Percentiles rank a stretch among this genome's conserved stretches.
phyloP scores from a whole-genome alignment of 106 monocot species.

The Amphibolis antarctica region DNA sequence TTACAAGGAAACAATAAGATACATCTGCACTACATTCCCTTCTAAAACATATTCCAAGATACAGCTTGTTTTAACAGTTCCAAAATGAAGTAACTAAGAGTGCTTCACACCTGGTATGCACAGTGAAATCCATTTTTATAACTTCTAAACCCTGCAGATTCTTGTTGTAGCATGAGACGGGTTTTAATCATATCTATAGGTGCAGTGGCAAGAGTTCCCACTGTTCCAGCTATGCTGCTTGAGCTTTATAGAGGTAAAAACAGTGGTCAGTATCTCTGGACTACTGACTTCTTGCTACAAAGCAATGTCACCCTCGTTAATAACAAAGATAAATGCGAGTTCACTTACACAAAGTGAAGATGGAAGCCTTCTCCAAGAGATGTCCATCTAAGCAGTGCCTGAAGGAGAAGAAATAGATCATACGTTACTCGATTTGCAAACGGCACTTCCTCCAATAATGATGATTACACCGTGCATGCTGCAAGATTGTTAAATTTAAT shows the following conservation, averaged over 20 bases:
- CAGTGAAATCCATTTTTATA: constrained; percentile 79
- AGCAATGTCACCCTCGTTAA: background rate
- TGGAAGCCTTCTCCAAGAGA: constrained; percentile 77
- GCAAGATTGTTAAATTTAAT: no score
- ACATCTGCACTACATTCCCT: background rate
- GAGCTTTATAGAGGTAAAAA: constrained; percentile 38
- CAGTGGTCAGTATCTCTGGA: constrained; percentile 2
- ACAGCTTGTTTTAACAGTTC: background rate
- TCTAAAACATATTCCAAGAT: background rate
- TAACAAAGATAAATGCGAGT: background rate
- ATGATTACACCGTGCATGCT: no score
- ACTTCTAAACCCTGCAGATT: constrained; percentile 19
- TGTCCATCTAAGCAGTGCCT: constrained; percentile 73
- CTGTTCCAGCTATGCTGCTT: constrained; percentile 68
- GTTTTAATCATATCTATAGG: constrained; percentile 93
- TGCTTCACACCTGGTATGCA: constrained; percentile 53
- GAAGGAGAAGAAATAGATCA: constrained; percentile 4
- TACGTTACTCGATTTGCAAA: background rate
- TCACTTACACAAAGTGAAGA: constrained; percentile 84
- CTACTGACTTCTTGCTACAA: background rate
- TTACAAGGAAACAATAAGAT: background rate
- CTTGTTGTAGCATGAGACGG: constrained; percentile 76
- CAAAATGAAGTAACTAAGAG: background rate
- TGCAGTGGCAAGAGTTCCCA: constrained; percentile 74
- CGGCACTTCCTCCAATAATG: no score